Base-by-base conservation (phyloP, 192 early-diverging fungal genomes). In the Mortierella alpina region DNA sequence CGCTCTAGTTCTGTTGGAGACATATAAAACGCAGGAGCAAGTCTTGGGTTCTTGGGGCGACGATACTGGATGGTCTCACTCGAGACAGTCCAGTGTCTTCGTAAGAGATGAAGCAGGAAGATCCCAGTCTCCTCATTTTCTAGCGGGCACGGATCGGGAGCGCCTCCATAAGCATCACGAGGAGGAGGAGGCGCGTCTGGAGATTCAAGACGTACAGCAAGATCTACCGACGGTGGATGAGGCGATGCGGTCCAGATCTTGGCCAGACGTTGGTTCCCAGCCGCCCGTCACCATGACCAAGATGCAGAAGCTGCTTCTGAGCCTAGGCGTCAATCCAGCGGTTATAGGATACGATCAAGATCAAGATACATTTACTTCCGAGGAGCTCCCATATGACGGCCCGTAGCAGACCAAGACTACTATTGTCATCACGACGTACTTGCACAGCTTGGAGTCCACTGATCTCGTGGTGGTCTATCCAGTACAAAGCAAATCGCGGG, bases 171-270 rank as follows among this genome's bases (percentile, higher is more conserved):
- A 60, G 31, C 40, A 56, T 4, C 12, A 68, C 1, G 51, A 75
- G 45, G 73, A 56, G 4, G 47, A 66, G 63, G 70, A 68, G 59
- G 63, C 68, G 23, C 48, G 54, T 22, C 67, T 80, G 70, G 66
- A 72, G 20, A 22, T 31, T 31, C 59, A 80, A 44, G 77, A 80
- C 11, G 48, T 64, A 7, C 69, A 72, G 47, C 23, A 80, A 4
- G 77, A 80, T 53, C 48, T 80, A 4, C 77, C 77, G 7, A 72
- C 77, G 13, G 70, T 80, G 11, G 70, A 71, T 8, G 77, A 80
- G 51, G 77, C 77, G 5, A 51, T 80, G 40, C 57, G 59, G 3
- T 51, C 53, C 4, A 55, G 60, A 11, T 15, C 10, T 12, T 41
- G 17, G 41, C 66, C 70, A 6, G 70, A 68, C 0, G 7, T 18